These are phyloP conservation scores for Ustulina deusta DNA, from an alignment of 2,329 filamentous ascomycete genomes.

Conservation along the genomic window DNA sequence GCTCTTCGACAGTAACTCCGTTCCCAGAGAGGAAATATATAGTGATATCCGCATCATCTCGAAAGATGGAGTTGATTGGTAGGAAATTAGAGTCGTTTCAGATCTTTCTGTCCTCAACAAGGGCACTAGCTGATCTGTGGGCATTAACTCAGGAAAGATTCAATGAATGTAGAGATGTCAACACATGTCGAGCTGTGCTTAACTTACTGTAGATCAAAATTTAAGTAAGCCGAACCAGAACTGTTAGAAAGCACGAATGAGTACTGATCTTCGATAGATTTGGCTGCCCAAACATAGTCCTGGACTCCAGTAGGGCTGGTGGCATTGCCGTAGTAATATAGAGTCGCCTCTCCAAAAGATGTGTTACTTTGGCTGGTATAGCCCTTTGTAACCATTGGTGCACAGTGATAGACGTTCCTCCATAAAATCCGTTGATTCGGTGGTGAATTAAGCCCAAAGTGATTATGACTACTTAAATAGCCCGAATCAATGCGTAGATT, in stretches of 20 bases:
- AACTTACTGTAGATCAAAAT: slow-evolving; percentile 15
- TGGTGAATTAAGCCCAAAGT: slow-evolving; percentile 33
- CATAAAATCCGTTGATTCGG: slow-evolving; percentile 5
- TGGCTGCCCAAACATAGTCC: slow-evolving; percentile 7
- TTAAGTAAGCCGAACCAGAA: neutral
- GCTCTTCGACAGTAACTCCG: slow-evolving; percentile 5
- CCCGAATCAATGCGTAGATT: slow-evolving; percentile 31
- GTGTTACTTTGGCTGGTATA: slow-evolving; percentile 17
- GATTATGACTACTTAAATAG: slow-evolving; percentile 16
- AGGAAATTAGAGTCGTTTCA: neutral
- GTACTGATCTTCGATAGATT: too few relatives aligned
- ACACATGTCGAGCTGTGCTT: neutral
- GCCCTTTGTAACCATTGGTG: slow-evolving; percentile 28
- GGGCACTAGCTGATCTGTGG: neutral
- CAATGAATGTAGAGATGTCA: neutral
- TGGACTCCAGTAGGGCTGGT: neutral
- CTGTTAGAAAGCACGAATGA: too few relatives aligned
- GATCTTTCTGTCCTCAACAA: neutral
- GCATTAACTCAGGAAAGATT: too few relatives aligned
- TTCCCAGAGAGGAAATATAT: slow-evolving; percentile 25
- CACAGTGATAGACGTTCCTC: slow-evolving; percentile 31
- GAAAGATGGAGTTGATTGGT: slow-evolving; percentile 10
- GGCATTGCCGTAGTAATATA: slow-evolving; percentile 22
- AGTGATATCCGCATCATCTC: slow-evolving; percentile 20
- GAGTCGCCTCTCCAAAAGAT: slow-evolving; percentile 1